Percentiles rank a stretch among this genome's conserved stretches.
Evolutionary conservation across 2,329 filamentous ascomycete genomes (phyloP).

Genomic region (Ophiostoma ulmi): DNA sequence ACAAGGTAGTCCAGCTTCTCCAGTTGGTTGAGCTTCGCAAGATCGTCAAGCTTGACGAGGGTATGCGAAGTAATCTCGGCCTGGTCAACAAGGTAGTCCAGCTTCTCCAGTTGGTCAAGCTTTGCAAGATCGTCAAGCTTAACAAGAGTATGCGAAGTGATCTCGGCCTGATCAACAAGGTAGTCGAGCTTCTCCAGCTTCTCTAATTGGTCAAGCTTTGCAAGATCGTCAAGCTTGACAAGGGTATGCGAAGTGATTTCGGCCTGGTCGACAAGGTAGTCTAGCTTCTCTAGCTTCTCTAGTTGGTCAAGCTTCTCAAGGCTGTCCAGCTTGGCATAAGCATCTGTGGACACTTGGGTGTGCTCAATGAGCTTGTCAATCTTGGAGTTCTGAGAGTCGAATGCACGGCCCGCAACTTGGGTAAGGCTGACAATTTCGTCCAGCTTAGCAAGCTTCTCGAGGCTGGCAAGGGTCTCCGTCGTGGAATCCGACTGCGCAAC

Average conservation of each 20-base stretch:
- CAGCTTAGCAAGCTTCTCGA: constrained; percentile 25
- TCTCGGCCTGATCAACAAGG: no score
- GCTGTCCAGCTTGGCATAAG: constrained; percentile 33
- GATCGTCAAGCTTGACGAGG: constrained; percentile 29
- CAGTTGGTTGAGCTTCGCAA: constrained; percentile 15
- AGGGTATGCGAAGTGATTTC: constrained; percentile 44
- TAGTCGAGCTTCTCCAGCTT: constrained; percentile 29
- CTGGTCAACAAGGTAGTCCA: constrained; percentile 28
- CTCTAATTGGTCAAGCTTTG: constrained; percentile 29
- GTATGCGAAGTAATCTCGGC: no score
- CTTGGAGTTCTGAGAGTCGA: constrained; percentile 25
- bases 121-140: constrained; percentile 29
- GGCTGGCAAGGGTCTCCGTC: constrained; percentile 56
- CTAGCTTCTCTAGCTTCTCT: constrained; percentile 36
- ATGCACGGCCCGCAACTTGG: constrained; percentile 23
- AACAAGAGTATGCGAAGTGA: no score
- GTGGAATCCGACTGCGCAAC: constrained; percentile 62
- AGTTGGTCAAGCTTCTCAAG: constrained; percentile 32
- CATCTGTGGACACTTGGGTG: constrained; percentile 17
- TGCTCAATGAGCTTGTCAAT: constrained; percentile 23
- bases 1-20: constrained; percentile 28
- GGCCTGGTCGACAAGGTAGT: constrained; percentile 44
- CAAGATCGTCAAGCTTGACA: neutral
- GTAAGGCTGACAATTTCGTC: constrained; percentile 18
- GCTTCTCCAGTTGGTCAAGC: constrained; percentile 14